These are phyloP conservation scores for Dactylonectria macrodidyma DNA, from an alignment of 2,329 filamentous ascomycete species.

Conservation along the genomic window DNA sequence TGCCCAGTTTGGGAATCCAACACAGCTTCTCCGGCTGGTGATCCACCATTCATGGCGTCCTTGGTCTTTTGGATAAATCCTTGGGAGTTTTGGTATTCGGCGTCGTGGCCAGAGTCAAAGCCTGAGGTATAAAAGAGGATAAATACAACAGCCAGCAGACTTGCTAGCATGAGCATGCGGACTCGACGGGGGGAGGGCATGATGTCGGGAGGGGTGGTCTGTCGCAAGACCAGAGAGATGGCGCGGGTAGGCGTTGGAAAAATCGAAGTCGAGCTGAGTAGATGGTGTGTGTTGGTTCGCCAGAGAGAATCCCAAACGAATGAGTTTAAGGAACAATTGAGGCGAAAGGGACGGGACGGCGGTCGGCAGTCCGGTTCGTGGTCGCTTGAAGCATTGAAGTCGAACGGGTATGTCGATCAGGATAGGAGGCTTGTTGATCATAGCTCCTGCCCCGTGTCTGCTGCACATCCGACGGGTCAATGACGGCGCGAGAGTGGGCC, in stretches of 20 bases:
- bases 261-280: not conserved
- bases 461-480: constrained; percentile 18
- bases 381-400: constrained; percentile 15
- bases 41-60: constrained; percentile 64
- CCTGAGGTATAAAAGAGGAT: constrained; percentile 82
- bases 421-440: constrained; percentile 25
- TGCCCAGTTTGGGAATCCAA: constrained; percentile 58
- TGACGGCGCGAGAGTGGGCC: constrained; percentile 11
- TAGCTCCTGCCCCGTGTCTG: constrained; percentile 21
- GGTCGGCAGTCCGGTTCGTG: constrained; percentile 13
- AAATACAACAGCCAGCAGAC: constrained; percentile 75
- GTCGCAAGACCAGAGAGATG: constrained; percentile 41
- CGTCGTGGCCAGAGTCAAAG: constrained; percentile 65
- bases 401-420: constrained; percentile 14
- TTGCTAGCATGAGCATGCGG: constrained; percentile 75
- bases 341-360: not conserved
- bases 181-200: constrained; percentile 82
- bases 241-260: constrained; percentile 36
- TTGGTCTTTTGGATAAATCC: constrained; percentile 75
- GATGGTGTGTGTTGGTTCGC: not conserved
- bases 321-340: constrained; percentile 13
- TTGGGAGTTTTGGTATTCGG: constrained; percentile 59
- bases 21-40: constrained; percentile 54
- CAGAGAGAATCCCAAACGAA: not conserved
- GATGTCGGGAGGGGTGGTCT: constrained; percentile 36